Evolutionary conservation across 1,139 yeast species (phyloP), one percentile per base, ranked within the genome.

Genomic region (Yamadazyma pseudoaaseri): DNA sequence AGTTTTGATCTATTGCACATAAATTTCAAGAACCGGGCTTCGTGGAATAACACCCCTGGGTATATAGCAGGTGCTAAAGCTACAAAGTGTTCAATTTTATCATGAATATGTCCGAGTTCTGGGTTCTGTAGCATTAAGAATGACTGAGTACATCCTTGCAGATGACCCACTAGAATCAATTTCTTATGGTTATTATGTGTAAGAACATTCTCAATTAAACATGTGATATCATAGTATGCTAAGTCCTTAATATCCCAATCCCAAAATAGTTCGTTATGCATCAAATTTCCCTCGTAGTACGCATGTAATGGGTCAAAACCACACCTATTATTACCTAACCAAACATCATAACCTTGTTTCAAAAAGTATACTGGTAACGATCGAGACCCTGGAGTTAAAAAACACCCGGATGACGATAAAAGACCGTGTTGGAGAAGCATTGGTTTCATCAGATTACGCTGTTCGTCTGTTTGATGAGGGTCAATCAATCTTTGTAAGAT

Each of bases 291-390:
- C 58, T 65, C 39, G 43, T 48, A 44, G n/a, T 38, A 48, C 1
- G 60, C 51, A 55, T 86, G 94, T 35, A 70, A 64, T 0, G 95
- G 86, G 26, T 72, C 66, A 54, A 89, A 86, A 21, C 96, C 94
- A 42, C 95, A 80, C 39, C 98, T 64, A 54, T 90, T 90, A 52
- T 90, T 89, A 1, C 97, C 97, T 35, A 92, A 58, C 97, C 97
- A 92, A 1, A 92, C 92, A 48, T 92, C 97, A 53, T 72, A 87
- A 0, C 96, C 96, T 20, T 64, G 56, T 16, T 71, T 64, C 27
- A 69, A 58, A 18, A 90, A 63, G 45, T 66, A 73, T 45, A 78
- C 80, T 0, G 94, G 94, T 34, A 92, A 54, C 5, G 95, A 84
- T 38, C 85, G 76, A 36, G 68, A 65, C 0, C 97, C 97, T 13